Base-by-base conservation (phyloP, 2,329 filamentous ascomycete species). In the Diaporthe longicolla region DNA sequence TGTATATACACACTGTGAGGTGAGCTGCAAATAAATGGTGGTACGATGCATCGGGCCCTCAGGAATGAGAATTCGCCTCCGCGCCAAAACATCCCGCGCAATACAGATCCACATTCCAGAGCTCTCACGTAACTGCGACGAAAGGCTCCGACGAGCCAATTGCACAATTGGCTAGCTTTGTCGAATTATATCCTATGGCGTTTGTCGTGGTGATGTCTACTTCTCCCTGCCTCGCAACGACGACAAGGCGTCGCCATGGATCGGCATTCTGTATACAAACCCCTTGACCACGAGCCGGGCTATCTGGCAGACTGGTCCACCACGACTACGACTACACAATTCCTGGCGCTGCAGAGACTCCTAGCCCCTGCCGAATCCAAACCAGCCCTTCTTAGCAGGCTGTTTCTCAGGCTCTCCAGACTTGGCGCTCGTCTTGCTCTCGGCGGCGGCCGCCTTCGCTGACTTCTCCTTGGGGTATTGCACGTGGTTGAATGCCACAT, bases 401-500 rank as follows among this genome's bases (percentile, higher is more conserved):
- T 87, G 84, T 77, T 87, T 82, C 68, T 84, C 83, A 72, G 85
- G 79, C 74, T 81, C 82, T 55, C 79, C 73, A 57, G 80, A 76
- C 11, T 77, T 74, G 52, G 80, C 78, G 5, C 77, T 77, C 17
- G 81, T 76, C 37, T 82, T 81, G 21, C 76, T 79, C 74, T 80
- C 79, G 40, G 79, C 74, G 43, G 77, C 76, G 32, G 78, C 76
- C 10, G 77, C 77, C 50, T 68, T 74, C 26, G 70, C 76, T 68
- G 81, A 80, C 43, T 83, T 78, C 78, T 91, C 91, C 45, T 91
- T 92, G 0, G 95, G 95, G 81, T 99, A 99, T 65, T 95, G 91
- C 76, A 99, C 95, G 82, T 98, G 98, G 82, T 98, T 98, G 94
- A 95, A 99, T 13, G 97, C 97, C 10, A 98, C 93, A 81, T 99